A percentile compares a stretch with the other conserved stretches of the same genome.
Evolutionary conservation across 139 green algal genomes (phyloP).

Genomic region (Chlorella ohadii): DNA sequence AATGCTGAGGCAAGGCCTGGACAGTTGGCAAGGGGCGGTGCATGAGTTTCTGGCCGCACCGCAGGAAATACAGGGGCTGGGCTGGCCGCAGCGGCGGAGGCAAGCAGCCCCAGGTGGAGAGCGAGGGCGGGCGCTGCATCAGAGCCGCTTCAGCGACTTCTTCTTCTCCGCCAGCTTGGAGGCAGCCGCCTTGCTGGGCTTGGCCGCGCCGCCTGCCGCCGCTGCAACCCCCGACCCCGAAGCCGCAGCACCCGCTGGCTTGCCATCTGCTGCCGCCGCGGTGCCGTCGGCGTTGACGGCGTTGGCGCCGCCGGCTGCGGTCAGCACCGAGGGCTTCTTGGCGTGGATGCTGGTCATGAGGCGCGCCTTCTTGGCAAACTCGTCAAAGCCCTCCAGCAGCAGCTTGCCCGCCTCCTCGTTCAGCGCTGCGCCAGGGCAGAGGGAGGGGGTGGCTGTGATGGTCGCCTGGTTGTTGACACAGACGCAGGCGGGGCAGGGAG

Average conservation of each 20-base stretch:
- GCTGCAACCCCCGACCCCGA: neutral
- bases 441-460: no score
- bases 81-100: no score
- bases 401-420: constrained; percentile 98
- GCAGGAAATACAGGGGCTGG: neutral
- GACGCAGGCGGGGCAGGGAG: no score
- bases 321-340: constrained; percentile 69
- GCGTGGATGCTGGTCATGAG: constrained; percentile 94
- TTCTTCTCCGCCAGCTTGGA: constrained; percentile 69
- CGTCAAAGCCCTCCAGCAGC: constrained; percentile 90
- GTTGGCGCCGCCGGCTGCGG: constrained; percentile 77
- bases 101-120: no score
- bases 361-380: constrained; percentile 85
- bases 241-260: neutral
- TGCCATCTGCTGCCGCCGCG: constrained; percentile 26
- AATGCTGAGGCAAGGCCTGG: neutral
- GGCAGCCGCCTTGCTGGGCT: constrained; percentile 61
- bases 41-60: no score
- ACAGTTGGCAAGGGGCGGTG: neutral
- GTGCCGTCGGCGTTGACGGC: constrained; percentile 63
- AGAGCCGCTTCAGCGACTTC: constrained; percentile 85
- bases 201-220: constrained; percentile 52
- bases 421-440: constrained; percentile 78
- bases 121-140: neutral
- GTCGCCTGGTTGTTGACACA: neutral